A percentile compares a stretch with the other conserved stretches of the same genome.
These are phyloP conservation scores for Pseudotsuga menziesii DNA, from an alignment of 75 land plant species.

Conservation along the genomic window DNA sequence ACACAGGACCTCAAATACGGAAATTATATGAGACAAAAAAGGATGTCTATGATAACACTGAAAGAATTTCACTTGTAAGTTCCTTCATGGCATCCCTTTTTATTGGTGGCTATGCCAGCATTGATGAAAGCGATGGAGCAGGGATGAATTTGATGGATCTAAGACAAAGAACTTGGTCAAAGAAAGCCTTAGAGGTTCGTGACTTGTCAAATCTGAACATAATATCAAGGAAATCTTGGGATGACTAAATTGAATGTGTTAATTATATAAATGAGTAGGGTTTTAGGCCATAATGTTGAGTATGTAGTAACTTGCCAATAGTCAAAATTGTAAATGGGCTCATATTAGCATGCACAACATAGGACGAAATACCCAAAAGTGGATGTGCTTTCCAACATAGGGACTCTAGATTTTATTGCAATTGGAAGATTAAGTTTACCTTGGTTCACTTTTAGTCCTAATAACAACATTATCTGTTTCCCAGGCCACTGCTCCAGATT, in stretches of 20 bases:
- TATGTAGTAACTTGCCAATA: not conserved
- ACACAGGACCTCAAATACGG: constrained; percentile 89
- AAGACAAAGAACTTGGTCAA: constrained; percentile 65
- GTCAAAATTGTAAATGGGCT: not conserved
- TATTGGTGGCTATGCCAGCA: constrained; percentile 81
- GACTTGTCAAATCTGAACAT: constrained; percentile 26
- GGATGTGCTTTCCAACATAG: not conserved
- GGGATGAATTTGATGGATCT: constrained; percentile 99
- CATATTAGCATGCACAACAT: too few species aligned
- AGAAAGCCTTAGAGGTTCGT: constrained; percentile 64
- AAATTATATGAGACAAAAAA: constrained; percentile 66
- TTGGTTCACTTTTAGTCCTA: not conserved
- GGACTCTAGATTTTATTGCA: not conserved
- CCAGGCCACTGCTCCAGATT: constrained; percentile 86
- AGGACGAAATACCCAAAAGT: too few species aligned
- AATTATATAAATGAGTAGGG: not conserved
- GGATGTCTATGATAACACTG: constrained; percentile 64
- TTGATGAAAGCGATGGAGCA: constrained; percentile 94
- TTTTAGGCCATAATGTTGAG: not conserved
- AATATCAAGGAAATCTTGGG: not conserved
- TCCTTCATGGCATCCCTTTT: constrained; percentile 96
- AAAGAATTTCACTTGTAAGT: constrained; percentile 95
- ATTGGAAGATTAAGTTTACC: not conserved
- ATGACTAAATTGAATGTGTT: not conserved
- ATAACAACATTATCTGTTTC: not conserved